phyloP scores from a whole-genome alignment of 1,284 basidiomycete species.

The Pterula multifida region DNA sequence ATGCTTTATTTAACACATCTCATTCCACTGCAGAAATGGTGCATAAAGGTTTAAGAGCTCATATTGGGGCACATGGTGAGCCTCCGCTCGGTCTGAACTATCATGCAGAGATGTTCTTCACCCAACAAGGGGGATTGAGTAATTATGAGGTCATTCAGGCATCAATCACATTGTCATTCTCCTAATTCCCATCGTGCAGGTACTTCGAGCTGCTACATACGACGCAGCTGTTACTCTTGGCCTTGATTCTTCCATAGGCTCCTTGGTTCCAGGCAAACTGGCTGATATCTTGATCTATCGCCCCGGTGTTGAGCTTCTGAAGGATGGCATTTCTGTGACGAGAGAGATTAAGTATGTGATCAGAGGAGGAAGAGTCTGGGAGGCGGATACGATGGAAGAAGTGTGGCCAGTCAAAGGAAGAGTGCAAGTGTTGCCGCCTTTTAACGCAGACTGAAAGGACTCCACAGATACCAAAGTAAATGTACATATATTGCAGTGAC shows the following conservation, averaged over 20 bases:
- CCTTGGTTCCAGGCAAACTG: conserved; percentile 49
- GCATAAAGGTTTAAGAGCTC: conserved; percentile 40
- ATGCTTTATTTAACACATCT: conserved; percentile 56
- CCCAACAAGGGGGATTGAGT: conserved; percentile 39
- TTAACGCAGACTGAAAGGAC: conserved; percentile 39
- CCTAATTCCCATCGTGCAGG: conserved; percentile 22
- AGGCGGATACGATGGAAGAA: conserved; percentile 47
- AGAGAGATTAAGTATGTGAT: conserved; percentile 40
- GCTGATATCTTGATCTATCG: conserved; percentile 59
- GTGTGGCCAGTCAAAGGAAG: conserved; percentile 54
- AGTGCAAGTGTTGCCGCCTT: conserved; percentile 37
- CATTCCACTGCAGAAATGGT: conserved; percentile 56
- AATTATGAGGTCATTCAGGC: conserved; percentile 1
- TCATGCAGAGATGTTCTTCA: conserved; percentile 59
- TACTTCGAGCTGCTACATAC: conserved; percentile 53
- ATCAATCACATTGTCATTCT: neutral
- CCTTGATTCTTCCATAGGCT: conserved; percentile 45
- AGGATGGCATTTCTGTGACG: conserved; percentile 37
- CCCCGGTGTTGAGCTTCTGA: conserved; percentile 40
- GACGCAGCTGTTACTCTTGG: conserved; percentile 54
- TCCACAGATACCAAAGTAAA: no score
- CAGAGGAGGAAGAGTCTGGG: conserved; percentile 55
- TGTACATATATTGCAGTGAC: no score
- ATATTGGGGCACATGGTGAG: conserved; percentile 70
- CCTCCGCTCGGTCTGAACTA: conserved; percentile 62